Evolutionary conservation across 2,329 filamentous ascomycete genomes (phyloP).

Genomic region (Didymella segeticola): DNA sequence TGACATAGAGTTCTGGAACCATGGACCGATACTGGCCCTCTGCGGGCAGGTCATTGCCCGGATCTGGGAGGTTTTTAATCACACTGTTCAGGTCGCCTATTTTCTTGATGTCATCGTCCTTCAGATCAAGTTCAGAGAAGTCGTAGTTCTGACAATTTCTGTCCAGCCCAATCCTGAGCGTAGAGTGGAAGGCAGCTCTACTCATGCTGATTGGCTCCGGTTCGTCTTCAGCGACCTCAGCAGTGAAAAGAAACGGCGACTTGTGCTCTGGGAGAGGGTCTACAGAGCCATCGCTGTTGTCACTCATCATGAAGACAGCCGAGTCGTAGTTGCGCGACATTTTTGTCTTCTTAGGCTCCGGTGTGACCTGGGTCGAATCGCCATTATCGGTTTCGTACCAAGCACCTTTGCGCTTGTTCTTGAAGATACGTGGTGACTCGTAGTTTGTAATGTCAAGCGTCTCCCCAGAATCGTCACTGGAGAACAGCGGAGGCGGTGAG

Average conservation of each 20-base stretch:
- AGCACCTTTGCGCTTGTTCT: constrained; percentile 42
- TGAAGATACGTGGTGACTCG: constrained; percentile 39
- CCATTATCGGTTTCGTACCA: constrained; percentile 36
- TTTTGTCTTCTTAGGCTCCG: constrained; percentile 35
- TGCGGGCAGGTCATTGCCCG: constrained; percentile 32
- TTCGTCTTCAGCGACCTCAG: constrained; percentile 1
- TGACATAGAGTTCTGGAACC: constrained; percentile 33
- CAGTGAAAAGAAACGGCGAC: constrained; percentile 21
- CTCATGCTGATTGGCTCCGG: constrained; percentile 13
- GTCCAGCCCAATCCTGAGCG: constrained; percentile 24
- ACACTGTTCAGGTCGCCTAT: constrained; percentile 35
- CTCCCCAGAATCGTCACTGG: constrained; percentile 41
- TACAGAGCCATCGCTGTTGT: constrained; percentile 29
- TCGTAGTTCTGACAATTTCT: constrained; percentile 25
- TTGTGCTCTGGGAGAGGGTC: constrained; percentile 21
- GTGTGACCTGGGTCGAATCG: constrained; percentile 22
- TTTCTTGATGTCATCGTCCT: constrained; percentile 33
- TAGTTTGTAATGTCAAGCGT: constrained; percentile 42
- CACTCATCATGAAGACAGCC: constrained; percentile 42
- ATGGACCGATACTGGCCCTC: constrained; percentile 42
- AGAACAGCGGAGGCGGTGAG: constrained; percentile 42
- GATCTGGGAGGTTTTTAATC: constrained; percentile 32
- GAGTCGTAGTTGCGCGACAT: constrained; percentile 42
- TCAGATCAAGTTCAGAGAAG: constrained; percentile 20
- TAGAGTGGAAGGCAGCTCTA: constrained; percentile 18